phyloP scores from a whole-genome alignment of 148 eudicot genomes.

The Persicaria tinctoria region DNA sequence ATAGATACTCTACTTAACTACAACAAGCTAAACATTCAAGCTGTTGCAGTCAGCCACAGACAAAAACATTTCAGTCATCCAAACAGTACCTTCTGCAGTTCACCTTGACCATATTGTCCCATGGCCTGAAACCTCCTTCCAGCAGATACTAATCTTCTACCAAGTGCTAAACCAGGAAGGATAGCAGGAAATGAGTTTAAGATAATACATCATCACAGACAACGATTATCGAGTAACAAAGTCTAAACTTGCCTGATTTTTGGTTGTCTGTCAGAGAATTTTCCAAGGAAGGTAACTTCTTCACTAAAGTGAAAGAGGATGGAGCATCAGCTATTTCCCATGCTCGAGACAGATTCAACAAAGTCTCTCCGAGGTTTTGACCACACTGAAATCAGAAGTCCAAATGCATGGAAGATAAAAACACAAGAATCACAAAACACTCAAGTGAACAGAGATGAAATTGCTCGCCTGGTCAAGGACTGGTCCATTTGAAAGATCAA shows the following conservation, averaged over 20 bases:
- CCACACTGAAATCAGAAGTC: constrained; percentile 55
- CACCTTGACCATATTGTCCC: constrained; percentile 98
- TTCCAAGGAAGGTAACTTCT: constrained; percentile 54
- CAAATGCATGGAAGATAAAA: background rate
- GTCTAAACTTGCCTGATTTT: constrained; percentile 56
- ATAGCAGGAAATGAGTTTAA: constrained; percentile 9
- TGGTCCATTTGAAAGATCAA: constrained; percentile 87
- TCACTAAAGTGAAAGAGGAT: constrained; percentile 51
- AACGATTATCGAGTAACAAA: background rate
- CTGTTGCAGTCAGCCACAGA: background rate
- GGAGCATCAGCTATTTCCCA: constrained; percentile 89
- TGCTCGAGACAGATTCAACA: constrained; percentile 71
- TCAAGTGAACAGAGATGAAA: background rate
- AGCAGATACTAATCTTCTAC: constrained; percentile 75
- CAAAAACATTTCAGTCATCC: background rate
- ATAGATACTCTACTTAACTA: background rate
- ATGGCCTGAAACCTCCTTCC: constrained; percentile 90
- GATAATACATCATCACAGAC: background rate
- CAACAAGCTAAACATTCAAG: background rate
- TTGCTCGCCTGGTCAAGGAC: constrained; percentile 77
- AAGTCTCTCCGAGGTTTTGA: constrained; percentile 67
- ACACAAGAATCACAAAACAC: background rate
- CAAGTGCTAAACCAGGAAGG: constrained; percentile 51
- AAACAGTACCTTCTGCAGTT: constrained; percentile 64
- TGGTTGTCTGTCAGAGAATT: constrained; percentile 33